A percentile compares a stretch with the other conserved stretches of the same genome.
Conservation (phyloP, 1,284 basidiomycete genomes). For the Moesziomyces globuligerus region DNA sequence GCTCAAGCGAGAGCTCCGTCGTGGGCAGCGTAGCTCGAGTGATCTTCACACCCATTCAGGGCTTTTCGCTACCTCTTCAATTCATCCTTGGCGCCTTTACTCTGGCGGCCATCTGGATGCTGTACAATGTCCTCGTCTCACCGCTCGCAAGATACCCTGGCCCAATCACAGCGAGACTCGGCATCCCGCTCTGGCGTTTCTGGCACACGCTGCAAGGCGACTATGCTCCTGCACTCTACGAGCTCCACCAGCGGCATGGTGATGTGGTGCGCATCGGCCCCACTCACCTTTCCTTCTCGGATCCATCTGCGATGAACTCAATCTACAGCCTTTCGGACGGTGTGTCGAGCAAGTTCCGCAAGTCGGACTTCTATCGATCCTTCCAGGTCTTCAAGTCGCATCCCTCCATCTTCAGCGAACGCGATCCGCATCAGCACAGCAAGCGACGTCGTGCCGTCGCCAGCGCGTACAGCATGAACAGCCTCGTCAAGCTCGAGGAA, state of each 20-base stretch:
- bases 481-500: slow-evolving; percentile 54
- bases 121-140: slow-evolving; percentile 40
- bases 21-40: slow-evolving; percentile 17
- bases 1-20: slow-evolving; percentile 21
- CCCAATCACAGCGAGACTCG: slow-evolving; percentile 41
- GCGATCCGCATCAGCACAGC: slow-evolving; percentile 52
- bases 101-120: slow-evolving; percentile 24
- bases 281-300: slow-evolving; percentile 51
- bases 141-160: slow-evolving; percentile 50
- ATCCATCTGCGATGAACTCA: slow-evolving; percentile 44
- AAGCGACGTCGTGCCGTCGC: slow-evolving; percentile 49
- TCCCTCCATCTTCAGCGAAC: slow-evolving; percentile 57
- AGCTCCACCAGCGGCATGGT: slow-evolving; percentile 43
- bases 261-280: slow-evolving; percentile 56
- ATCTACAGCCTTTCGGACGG: slow-evolving; percentile 55
- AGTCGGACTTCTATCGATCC: slow-evolving; percentile 46
- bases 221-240: slow-evolving; percentile 42
- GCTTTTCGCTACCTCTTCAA: slow-evolving; percentile 17
- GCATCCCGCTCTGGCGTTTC: slow-evolving; percentile 52
- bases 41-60: slow-evolving; percentile 14
- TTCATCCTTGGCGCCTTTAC: slow-evolving; percentile 6
- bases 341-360: slow-evolving; percentile 45
- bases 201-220: slow-evolving; percentile 41
- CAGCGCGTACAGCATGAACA: slow-evolving; percentile 56
- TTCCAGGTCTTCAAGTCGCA: slow-evolving; percentile 49